Conservation (phyloP, 208 protist species). For the Crithidia expoeki region DNA sequence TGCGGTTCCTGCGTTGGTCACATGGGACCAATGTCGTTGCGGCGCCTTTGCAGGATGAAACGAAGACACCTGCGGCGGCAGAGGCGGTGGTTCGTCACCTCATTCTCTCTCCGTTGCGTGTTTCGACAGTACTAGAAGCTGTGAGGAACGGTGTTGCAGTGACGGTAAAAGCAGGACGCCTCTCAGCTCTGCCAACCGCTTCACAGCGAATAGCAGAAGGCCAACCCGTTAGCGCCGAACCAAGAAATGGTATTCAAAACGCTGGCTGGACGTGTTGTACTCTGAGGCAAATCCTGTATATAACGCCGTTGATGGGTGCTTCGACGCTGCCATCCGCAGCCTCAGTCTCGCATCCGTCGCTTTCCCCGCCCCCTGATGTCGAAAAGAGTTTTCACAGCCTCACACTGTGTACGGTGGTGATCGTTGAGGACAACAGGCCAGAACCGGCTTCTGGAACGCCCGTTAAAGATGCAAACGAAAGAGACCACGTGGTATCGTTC, state of each 20-base stretch:
- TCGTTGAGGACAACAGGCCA: neutral
- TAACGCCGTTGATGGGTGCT: slow-evolving; percentile 1
- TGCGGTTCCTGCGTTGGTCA: neutral
- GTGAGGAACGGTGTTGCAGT: too few relatives aligned
- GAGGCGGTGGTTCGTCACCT: too few relatives aligned
- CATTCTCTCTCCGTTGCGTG: too few relatives aligned
- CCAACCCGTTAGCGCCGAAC: too few relatives aligned
- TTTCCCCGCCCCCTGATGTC: neutral
- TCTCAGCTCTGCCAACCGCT: too few relatives aligned
- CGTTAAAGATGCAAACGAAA: too few relatives aligned
- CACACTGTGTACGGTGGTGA: neutral
- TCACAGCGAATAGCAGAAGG: neutral
- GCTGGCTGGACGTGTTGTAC: too few relatives aligned
- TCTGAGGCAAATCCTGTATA: neutral
- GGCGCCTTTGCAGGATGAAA: too few relatives aligned
- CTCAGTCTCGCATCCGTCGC: neutral
- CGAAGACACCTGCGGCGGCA: too few relatives aligned
- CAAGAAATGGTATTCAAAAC: neutral
- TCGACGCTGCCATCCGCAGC: neutral
- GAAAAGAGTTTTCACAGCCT: neutral
- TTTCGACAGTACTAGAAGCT: too few relatives aligned
- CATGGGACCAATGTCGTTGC: too few relatives aligned
- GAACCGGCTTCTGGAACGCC: neutral
- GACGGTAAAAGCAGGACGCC: too few relatives aligned
- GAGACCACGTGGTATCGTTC: neutral